Base-by-base conservation (phyloP, 495 filamentous ascomycete genomes). In the Hypoxylon perforatum region DNA sequence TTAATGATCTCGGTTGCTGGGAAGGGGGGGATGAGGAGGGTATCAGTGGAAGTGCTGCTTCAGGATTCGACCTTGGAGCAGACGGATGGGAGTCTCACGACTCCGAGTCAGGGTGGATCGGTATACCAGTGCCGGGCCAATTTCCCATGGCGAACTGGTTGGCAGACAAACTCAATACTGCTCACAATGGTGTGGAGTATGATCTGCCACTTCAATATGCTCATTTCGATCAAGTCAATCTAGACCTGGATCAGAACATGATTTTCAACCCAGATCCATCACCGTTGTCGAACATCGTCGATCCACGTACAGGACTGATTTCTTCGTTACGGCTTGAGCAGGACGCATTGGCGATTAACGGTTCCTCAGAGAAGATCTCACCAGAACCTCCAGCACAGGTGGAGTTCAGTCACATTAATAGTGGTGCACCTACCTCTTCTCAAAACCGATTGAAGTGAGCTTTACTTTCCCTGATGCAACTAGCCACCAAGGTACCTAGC, bases 1-100 rank as follows among this genome's bases (percentile, higher is more conserved):
- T 65, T 38, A 3, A 49, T 49, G 55, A 33, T 59, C 17, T 55
- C 35, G 62, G 54, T 65, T 65, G 49, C 55, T 65, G 9, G 39
- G 41, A 22, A 5, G 62, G 42, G 33, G 46, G n/a, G 7, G 36
- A 36, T 28, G 35, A 18, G 9, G 18, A 8, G 39, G 41, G 42
- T 23, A 23, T 19, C 22, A n/a, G 10, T 14, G 47, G 33, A 15
- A 46, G 19, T 38, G 7, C 17, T 53, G 14, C 23, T 17, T 18
- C n/a, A 21, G 36, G 19, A 28, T 23, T 17, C 38, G 9, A 1
- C 41, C 18, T 17, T 11, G 45, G 11, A 33, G 38, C 15, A 49
- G 14, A 19, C 8, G 55, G 19, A 23, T 17, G 36, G 22, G 39
- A 46, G 47, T 12, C 11, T 35, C 22, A 4, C 14, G 53, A 28